A percentile compares a stretch with the other conserved stretches of the same genome.
phyloP scores from a whole-genome alignment of 2,329 filamentous ascomycete genomes.

The Aureobasidium sp. region DNA sequence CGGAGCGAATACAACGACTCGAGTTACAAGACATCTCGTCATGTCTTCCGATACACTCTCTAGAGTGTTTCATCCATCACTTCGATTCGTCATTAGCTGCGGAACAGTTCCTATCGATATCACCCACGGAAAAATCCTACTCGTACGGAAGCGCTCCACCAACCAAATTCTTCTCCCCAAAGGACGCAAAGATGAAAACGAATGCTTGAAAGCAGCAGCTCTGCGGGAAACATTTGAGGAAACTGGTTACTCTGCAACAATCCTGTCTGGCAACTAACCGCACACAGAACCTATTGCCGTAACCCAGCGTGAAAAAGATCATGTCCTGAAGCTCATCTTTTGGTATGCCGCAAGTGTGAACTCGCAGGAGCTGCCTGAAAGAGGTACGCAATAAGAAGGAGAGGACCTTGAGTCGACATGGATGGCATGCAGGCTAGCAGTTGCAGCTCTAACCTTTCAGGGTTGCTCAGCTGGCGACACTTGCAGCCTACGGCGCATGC shows the following conservation, averaged over 20 bases:
- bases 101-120: not conserved
- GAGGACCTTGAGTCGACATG: slow-evolving; percentile 12
- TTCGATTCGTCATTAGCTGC: not conserved
- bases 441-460: not conserved
- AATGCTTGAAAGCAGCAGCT: slow-evolving; percentile 17
- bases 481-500: not conserved
- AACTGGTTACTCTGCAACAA: slow-evolving; percentile 14
- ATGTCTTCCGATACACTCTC: not conserved
- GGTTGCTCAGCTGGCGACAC: not conserved
- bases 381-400: slow-evolving; percentile 5
- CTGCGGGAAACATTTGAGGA: slow-evolving; percentile 19
- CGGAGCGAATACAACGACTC: not conserved
- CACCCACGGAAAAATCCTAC: not conserved
- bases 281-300: not conserved
- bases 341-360: slow-evolving; percentile 12
- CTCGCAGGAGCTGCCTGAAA: not conserved
- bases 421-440: not conserved
- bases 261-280: not conserved
- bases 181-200: slow-evolving; percentile 18
- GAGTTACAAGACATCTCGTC: not conserved
- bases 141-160: not conserved
- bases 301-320: not conserved
- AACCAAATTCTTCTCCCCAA: slow-evolving; percentile 17
- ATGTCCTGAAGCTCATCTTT: slow-evolving; percentile 11
- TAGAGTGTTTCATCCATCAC: not conserved